phyloP scores from a whole-genome alignment of 176 grass and related monocot species.

The Canna indica region DNA sequence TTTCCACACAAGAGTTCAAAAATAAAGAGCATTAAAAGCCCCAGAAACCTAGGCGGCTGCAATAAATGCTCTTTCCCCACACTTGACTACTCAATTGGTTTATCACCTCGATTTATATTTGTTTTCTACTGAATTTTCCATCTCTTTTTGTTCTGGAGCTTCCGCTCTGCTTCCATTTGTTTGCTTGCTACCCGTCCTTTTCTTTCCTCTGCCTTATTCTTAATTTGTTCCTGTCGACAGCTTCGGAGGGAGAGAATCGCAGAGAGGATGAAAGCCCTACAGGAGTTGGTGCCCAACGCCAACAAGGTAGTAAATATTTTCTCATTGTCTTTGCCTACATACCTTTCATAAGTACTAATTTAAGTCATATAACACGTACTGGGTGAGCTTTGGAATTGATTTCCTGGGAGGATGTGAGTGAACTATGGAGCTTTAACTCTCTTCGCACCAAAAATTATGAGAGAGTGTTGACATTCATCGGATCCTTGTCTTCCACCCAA shows the following conservation, averaged over 20 bases:
- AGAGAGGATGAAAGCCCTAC: slow-evolving; percentile 94
- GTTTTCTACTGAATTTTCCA: neutral
- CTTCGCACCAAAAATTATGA: no score
- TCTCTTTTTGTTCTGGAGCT: neutral
- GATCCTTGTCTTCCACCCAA: neutral
- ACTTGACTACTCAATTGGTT: neutral
- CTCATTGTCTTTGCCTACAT: slow-evolving; percentile 12
- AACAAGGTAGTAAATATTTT: slow-evolving; percentile 56
- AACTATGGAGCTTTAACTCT: no score
- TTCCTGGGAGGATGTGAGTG: neutral
- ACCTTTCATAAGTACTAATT: slow-evolving; percentile 10
- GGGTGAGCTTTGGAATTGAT: no score
- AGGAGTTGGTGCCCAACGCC: slow-evolving; percentile 78
- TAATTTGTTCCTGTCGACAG: slow-evolving; percentile 21
- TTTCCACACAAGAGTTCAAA: no score
- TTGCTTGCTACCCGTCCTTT: neutral
- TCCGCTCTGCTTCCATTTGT: slow-evolving; percentile 8
- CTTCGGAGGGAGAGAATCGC: slow-evolving; percentile 96
- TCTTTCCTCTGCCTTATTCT: neutral
- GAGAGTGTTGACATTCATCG: no score
- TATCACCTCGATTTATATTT: neutral
- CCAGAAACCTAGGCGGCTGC: slow-evolving; percentile 14
- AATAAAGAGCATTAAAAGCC: neutral
- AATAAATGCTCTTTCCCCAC: slow-evolving; percentile 20
- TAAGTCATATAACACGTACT: no score